These are phyloP conservation scores for Psilocybe sp. DNA, from an alignment of 768 basidiomycete species.

Conservation along the genomic window DNA sequence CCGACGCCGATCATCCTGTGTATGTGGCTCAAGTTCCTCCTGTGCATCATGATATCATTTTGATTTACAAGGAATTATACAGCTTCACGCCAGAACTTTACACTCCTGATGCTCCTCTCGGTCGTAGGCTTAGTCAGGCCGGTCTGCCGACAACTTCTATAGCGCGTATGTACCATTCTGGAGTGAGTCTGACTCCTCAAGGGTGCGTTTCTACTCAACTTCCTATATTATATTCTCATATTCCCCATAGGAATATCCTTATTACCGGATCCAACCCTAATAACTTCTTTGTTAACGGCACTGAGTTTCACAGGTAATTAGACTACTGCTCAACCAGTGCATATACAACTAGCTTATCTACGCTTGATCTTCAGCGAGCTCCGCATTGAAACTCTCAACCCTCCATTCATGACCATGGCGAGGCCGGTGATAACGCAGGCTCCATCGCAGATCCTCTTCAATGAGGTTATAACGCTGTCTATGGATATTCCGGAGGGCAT, in stretches of 20 bases:
- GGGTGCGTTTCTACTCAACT: constrained; percentile 16
- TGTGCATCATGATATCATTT: too few species aligned
- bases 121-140: constrained; percentile 40
- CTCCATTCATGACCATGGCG: constrained; percentile 37
- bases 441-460: constrained; percentile 36
- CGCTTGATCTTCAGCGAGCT: constrained; percentile 31
- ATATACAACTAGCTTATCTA: constrained; percentile 5
- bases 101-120: constrained; percentile 36
- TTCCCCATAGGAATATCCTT: constrained; percentile 21
- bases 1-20: constrained; percentile 25
- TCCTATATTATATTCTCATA: constrained; percentile 13
- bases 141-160: constrained; percentile 39
- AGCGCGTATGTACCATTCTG: constrained; percentile 60
- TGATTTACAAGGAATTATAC: neutral
- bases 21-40: neutral
- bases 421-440: constrained; percentile 33
- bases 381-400: constrained; percentile 40
- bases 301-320: constrained; percentile 23
- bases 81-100: constrained; percentile 43
- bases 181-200: constrained; percentile 51
- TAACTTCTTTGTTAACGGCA: constrained; percentile 21
- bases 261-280: constrained; percentile 49
- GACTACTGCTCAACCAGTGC: neutral
- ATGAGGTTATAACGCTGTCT: constrained; percentile 29
- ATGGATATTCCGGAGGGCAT: constrained; percentile 28